A percentile compares a stretch with the other conserved stretches of the same genome.
These are phyloP conservation scores for Annulohypoxylon maeteangense DNA, from an alignment of 495 filamentous ascomycete species.

Conservation along the genomic window DNA sequence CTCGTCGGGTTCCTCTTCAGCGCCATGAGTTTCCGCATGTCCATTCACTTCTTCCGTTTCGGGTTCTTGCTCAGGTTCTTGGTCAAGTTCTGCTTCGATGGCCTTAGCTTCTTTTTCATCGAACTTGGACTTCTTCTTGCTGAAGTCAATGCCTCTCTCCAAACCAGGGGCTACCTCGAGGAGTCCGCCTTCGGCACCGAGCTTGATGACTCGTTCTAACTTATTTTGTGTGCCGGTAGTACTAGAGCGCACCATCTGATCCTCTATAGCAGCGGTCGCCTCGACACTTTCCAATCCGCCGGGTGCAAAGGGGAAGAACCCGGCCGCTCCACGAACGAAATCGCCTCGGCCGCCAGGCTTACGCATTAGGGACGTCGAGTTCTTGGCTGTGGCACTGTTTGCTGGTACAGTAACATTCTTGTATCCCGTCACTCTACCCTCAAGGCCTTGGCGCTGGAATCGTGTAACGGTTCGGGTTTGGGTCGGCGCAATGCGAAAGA, in stretches of 20 bases:
- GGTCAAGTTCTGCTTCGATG: constrained; percentile 76
- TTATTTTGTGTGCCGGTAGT: constrained; percentile 57
- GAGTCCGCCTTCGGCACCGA: constrained; percentile 79
- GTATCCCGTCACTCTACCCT: constrained; percentile 93
- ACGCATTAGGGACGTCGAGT: constrained; percentile 88
- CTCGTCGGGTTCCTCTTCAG: constrained; percentile 55
- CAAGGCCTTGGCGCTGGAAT: constrained; percentile 90
- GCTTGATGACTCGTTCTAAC: constrained; percentile 83
- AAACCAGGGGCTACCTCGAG: constrained; percentile 88
- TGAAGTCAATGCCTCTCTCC: constrained; percentile 77
- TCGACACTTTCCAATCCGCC: constrained; percentile 91
- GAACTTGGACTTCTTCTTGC: constrained; percentile 66
- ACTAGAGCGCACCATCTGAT: constrained; percentile 60
- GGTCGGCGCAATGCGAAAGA: constrained; percentile 88
- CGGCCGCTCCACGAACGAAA: constrained; percentile 93
- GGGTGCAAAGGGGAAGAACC: constrained; percentile 95
- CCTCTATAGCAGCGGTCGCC: constrained; percentile 78
- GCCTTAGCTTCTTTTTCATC: constrained; percentile 70
- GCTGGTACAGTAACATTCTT: constrained; percentile 94
- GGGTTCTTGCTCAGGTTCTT: constrained; percentile 66
- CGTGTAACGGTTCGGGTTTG: constrained; percentile 93
- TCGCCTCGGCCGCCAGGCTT: constrained; percentile 90
- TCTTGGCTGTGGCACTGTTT: constrained; percentile 91
- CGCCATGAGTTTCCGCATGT: constrained; percentile 52
- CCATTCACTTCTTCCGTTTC: constrained; percentile 57